Percentiles rank a stretch among this genome's conserved stretches.
Evolutionary conservation across 768 basidiomycete species (phyloP).

Genomic region (Ramaria sp.): DNA sequence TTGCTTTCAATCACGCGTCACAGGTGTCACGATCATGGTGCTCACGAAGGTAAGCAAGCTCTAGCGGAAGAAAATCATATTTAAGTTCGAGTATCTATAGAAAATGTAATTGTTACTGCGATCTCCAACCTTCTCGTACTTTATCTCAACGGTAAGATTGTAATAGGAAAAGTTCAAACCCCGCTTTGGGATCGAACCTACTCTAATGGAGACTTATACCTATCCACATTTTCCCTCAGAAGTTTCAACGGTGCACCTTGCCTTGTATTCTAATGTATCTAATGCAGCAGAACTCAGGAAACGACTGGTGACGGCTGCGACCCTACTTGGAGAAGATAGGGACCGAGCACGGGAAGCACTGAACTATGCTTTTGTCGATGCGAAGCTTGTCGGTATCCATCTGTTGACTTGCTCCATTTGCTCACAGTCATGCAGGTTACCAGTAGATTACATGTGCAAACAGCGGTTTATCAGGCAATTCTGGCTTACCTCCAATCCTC

Average conservation of each 20-base stretch:
- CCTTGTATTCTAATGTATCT: conserved; percentile 53
- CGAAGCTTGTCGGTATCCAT: conserved; percentile 50
- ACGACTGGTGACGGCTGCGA: conserved; percentile 63
- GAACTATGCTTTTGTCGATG: conserved; percentile 88
- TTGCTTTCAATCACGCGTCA: too few species aligned
- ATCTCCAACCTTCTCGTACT: too few species aligned
- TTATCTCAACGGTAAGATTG: too few species aligned
- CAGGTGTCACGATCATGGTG: too few species aligned
- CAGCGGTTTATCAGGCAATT: conserved; percentile 75
- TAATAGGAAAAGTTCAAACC: too few species aligned
- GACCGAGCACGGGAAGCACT: conserved; percentile 63
- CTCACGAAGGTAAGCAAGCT: too few species aligned
- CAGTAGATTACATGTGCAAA: conserved; percentile 69
- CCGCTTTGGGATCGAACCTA: too few species aligned
- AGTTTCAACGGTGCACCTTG: conserved; percentile 38
- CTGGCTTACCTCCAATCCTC: conserved; percentile 47
- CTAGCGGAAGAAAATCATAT: too few species aligned
- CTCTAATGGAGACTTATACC: conserved; percentile 40
- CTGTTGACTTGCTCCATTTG: not conserved
- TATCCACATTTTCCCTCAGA: conserved; percentile 41
- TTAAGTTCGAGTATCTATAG: too few species aligned
- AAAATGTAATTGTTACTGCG: too few species aligned
- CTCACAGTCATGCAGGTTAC: conserved; percentile 48
- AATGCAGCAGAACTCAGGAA: conserved; percentile 52
- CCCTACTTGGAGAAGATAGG: conserved; percentile 45